Percentiles rank a stretch among this genome's conserved stretches.
phyloP scores from a whole-genome alignment of 2,329 filamentous ascomycete genomes.

The Sarocladiaceae sp. region DNA sequence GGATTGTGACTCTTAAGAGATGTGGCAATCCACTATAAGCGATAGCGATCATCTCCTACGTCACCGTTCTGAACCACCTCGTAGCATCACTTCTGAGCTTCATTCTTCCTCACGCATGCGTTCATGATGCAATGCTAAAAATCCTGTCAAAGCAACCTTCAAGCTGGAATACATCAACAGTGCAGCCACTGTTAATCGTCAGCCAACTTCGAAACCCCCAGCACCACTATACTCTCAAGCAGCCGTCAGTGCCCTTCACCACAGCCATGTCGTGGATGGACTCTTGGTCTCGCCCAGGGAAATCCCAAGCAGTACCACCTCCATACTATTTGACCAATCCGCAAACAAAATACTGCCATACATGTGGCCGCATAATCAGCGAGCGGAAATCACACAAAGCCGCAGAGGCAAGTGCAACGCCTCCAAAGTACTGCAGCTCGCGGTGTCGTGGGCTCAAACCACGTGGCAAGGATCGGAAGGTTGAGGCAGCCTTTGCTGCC shows the following conservation, averaged over 20 bases:
- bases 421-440: conserved; percentile 49
- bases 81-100: no score
- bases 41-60: no score
- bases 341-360: conserved; percentile 47
- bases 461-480: conserved; percentile 39
- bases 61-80: no score
- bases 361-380: conserved; percentile 50
- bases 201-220: not conserved
- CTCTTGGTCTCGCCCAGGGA: conserved; percentile 30
- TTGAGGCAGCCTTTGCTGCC: conserved; percentile 43
- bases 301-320: conserved; percentile 37
- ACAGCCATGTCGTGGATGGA: conserved; percentile 31
- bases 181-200: no score
- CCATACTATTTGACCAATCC: conserved; percentile 46
- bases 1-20: no score
- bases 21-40: no score
- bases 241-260: not conserved
- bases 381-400: conserved; percentile 23
- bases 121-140: no score
- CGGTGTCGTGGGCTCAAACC: conserved; percentile 48
- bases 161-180: no score
- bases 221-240: not conserved
- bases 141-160: no score
- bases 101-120: no score
- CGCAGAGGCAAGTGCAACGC: conserved; percentile 15